These are phyloP conservation scores for Hansenula anomala DNA, from an alignment of 1,139 yeast species.

Conservation along the genomic window DNA sequence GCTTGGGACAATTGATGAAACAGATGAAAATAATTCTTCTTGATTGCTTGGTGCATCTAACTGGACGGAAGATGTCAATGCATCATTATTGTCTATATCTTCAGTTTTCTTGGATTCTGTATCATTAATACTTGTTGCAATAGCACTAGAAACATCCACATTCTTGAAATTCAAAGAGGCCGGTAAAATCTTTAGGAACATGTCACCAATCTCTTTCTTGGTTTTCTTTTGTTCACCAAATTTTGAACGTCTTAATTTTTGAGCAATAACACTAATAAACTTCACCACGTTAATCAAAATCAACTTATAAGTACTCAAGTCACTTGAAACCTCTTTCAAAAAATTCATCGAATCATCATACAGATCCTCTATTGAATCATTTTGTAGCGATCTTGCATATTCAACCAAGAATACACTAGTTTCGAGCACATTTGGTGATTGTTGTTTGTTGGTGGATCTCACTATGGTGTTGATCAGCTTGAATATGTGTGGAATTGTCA, in stretches of 20 bases:
- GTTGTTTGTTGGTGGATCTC: slow-evolving; percentile 1
- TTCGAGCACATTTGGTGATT: slow-evolving; percentile 11
- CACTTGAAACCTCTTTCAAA: slow-evolving; percentile 51
- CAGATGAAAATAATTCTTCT: slow-evolving; percentile 36
- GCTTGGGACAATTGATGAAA: slow-evolving; percentile 35
- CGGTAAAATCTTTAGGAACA: slow-evolving; percentile 51
- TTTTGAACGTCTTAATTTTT: slow-evolving; percentile 52
- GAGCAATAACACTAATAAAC: slow-evolving; percentile 45
- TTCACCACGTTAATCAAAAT: slow-evolving; percentile 49
- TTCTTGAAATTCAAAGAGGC: slow-evolving; percentile 27
- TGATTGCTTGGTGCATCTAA: slow-evolving; percentile 10
- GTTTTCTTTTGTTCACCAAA: slow-evolving; percentile 57
- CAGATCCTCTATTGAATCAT: slow-evolving; percentile 72
- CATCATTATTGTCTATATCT: slow-evolving; percentile 1
- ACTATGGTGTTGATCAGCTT: slow-evolving; percentile 9
- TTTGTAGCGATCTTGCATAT: slow-evolving; percentile 62
- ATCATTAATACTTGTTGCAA: slow-evolving; percentile 10
- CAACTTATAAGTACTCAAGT: slow-evolving; percentile 42
- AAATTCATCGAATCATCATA: slow-evolving; percentile 57
- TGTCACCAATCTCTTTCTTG: slow-evolving; percentile 64
- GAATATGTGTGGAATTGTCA: slow-evolving; percentile 52
- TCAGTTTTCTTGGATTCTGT: background rate
- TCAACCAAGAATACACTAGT: slow-evolving; percentile 48
- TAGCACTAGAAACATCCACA: slow-evolving; percentile 15
- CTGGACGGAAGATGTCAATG: background rate